Base-by-base conservation (phyloP, 495 filamentous ascomycete genomes). In the Penicillium malachiteum region DNA sequence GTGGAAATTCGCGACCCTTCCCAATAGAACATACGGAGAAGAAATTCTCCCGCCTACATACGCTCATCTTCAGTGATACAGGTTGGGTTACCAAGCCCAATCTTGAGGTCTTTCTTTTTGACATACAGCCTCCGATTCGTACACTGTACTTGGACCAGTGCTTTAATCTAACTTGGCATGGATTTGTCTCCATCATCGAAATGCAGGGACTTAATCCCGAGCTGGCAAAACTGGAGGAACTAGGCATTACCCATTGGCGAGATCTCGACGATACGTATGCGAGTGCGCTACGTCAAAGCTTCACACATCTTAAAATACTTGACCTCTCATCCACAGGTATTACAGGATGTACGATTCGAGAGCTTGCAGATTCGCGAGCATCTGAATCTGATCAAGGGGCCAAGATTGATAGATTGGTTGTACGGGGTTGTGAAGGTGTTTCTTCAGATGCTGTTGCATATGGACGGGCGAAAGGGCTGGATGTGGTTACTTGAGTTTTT, bases 391-490 rank as follows among this genome's bases (percentile, higher is more conserved):
- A 35, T 4, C 35, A 45, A 5, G 26, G 3, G 0, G 48, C 60
- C 16, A 61, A 56, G 8, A 50, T 76, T 13, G 64, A 74, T 13
- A 50, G 56, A 3, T 31, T 78, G 7, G 48, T 61, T 48, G 52
- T 69, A 14, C 62, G 43, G 10, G 68, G 65, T 5, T 78, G 75
- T 38, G 67, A 72, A 34, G 34, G 54, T 26, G 57, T 75, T 0
- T 75, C 72, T 10, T 63, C 63, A 1, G 73, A 78, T 62, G 73
- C 73, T 5, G 59, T 76, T 39, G 63, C 63, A 3, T 77, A 72
- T 50, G 72, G 68, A 13, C 68, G 71, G 3, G 57, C 58, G 5
- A 63, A 47, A 30, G 73, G 72, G 3, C 48, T 76, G 32, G 55
- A 69, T 8, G 66, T 78, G 14, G 17, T 54, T 1, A 11, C 30